phyloP scores from a whole-genome alignment of 2,329 filamentous ascomycete genomes.

The Claviceps spartinae region DNA sequence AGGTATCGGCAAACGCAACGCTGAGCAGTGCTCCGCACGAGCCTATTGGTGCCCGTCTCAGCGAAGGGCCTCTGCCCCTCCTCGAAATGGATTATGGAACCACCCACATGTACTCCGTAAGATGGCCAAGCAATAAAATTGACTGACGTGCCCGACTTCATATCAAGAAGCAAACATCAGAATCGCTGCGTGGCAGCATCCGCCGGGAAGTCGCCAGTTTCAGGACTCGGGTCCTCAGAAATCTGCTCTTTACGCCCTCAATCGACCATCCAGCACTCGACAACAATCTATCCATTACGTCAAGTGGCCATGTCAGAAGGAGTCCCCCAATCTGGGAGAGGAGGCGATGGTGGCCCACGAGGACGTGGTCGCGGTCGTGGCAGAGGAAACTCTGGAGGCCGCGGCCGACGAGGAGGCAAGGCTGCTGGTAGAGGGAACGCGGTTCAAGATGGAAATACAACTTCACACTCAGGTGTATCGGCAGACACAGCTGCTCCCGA shows the following conservation, averaged over 20 bases:
- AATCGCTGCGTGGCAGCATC: not conserved
- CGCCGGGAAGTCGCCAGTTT: not conserved
- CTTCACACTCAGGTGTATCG: constrained; percentile 3
- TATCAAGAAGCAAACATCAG: not conserved
- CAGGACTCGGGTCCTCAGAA: not conserved
- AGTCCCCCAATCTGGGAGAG: constrained; percentile 13
- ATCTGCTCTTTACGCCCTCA: not conserved
- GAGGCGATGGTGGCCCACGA: constrained; percentile 20
- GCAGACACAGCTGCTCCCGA: constrained; percentile 18
- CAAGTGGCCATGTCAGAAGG: constrained; percentile 9
- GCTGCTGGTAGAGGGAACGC: constrained; percentile 9
- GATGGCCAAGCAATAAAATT: not conserved
- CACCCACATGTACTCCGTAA: not conserved
- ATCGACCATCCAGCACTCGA: not conserved
- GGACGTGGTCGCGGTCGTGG: constrained; percentile 27
- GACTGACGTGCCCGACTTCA: not conserved
- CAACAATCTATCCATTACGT: not conserved
- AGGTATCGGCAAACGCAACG: too few species aligned
- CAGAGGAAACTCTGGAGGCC: constrained; percentile 1
- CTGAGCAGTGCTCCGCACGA: too few species aligned
- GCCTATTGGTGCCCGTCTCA: too few species aligned
- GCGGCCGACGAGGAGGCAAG: constrained; percentile 16
- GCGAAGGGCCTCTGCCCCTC: not conserved
- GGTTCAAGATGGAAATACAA: constrained; percentile 6
- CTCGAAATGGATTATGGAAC: not conserved